Evolutionary conservation across 257 asterid species (phyloP).

Genomic region (Solanum dulcamara): DNA sequence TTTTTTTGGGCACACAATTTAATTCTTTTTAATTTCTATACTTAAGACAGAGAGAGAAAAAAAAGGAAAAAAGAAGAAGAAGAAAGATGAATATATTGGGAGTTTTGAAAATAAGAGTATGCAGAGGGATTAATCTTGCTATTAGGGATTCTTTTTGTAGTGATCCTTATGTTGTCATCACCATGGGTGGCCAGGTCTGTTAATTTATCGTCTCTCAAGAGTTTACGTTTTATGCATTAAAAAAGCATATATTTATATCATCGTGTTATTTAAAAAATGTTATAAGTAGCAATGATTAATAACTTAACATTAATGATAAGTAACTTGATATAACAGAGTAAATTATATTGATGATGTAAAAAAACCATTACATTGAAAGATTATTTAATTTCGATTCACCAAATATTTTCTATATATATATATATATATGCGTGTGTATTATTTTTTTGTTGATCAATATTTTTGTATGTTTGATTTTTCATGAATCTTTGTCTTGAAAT

Average conservation of each 20-base stretch:
- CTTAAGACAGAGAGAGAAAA: not conserved
- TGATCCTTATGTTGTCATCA: slow-evolving; percentile 68
- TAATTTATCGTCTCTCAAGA: not conserved
- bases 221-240: not conserved
- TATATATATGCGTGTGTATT: not conserved
- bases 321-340: not conserved
- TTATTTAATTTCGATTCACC: not conserved
- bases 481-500: not conserved
- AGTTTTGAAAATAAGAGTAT: slow-evolving; percentile 47
- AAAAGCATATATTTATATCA: not conserved
- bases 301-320: not conserved
- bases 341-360: not conserved
- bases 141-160: slow-evolving; percentile 65
- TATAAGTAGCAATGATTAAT: not conserved
- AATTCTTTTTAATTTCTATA: not conserved
- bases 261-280: not conserved
- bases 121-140: slow-evolving; percentile 69
- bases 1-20: not conserved
- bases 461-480: not conserved
- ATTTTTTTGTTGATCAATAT: not conserved
- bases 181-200: slow-evolving; percentile 50
- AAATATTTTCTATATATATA: no score
- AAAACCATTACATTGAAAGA: no score
- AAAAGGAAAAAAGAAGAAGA: not conserved
- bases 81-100: slow-evolving; percentile 41